phyloP scores from a whole-genome alignment of 352 stramenopile genomes.

The Pythium periplocum region DNA sequence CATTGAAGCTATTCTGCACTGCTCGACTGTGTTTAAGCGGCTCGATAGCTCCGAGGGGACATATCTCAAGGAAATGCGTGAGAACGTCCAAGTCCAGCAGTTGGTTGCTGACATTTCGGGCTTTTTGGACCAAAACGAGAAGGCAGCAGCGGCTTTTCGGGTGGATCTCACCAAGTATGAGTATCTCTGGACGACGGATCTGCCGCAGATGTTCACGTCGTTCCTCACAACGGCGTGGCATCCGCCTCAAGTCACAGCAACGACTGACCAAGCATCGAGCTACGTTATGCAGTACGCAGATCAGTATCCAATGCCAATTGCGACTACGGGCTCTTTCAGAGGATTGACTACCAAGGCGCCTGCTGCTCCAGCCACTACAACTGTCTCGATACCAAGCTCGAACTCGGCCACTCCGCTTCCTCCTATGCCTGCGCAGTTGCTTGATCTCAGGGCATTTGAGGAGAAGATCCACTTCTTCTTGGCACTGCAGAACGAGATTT shows the following conservation, averaged over 20 bases:
- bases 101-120: conserved; percentile 76
- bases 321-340: too few species aligned
- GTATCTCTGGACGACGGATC: conserved; percentile 90
- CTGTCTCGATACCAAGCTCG: not conserved
- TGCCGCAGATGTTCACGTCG: conserved; percentile 82
- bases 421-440: conserved; percentile 61
- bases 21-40: conserved; percentile 70
- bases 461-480: conserved; percentile 90
- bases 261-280: not conserved
- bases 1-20: conserved; percentile 63
- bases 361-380: not conserved
- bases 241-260: conserved; percentile 8
- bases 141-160: conserved; percentile 48
- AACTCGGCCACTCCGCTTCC: conserved; percentile 15
- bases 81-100: conserved; percentile 72
- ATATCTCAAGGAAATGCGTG: conserved; percentile 88
- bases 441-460: conserved; percentile 84
- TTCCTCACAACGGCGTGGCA: conserved; percentile 77
- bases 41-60: conserved; percentile 83
- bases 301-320: not conserved
- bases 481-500: conserved; percentile 85
- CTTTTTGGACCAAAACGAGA: conserved; percentile 80
- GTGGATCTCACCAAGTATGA: conserved; percentile 86
- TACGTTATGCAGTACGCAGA: not conserved
- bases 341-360: not conserved